phyloP scores from a whole-genome alignment of 1,284 basidiomycete genomes.

The Irpex lacteus region DNA sequence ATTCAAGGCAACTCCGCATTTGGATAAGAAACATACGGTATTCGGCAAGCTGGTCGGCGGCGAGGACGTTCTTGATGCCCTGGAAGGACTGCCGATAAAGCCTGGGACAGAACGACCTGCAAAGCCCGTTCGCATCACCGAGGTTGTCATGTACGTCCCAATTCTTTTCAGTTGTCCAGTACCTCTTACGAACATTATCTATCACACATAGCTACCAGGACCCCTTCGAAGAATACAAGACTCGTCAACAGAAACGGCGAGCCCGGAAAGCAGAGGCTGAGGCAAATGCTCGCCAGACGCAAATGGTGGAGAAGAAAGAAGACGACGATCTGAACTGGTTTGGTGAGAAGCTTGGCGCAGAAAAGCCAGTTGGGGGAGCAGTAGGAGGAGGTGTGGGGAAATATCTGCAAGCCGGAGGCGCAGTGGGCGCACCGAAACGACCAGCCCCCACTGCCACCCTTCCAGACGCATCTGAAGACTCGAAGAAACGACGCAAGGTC shows the following conservation, averaged over 20 bases:
- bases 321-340: constrained; percentile 80
- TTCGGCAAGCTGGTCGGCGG: constrained; percentile 97
- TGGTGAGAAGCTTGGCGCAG: constrained; percentile 68
- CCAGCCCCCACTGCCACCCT: constrained; percentile 24
- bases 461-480: constrained; percentile 34
- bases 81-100: constrained; percentile 82
- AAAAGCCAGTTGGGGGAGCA: constrained; percentile 25
- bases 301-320: constrained; percentile 39
- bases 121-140: constrained; percentile 78
- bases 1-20: constrained; percentile 77
- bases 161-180: constrained; percentile 3
- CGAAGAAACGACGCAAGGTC: constrained; percentile 69
- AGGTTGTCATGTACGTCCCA: constrained; percentile 66
- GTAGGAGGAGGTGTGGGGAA: constrained; percentile 51
- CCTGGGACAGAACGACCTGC: constrained; percentile 84
- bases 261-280: constrained; percentile 62
- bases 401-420: constrained; percentile 47
- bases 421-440: constrained; percentile 38
- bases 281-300: constrained; percentile 30
- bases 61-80: constrained; percentile 81
- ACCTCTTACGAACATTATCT: neutral
- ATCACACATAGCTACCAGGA: constrained; percentile 63
- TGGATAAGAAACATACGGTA: constrained; percentile 89
- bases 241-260: constrained; percentile 70
- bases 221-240: constrained; percentile 84